Evolutionary conservation across 2,329 filamentous ascomycete species (phyloP).

Genomic region (Metarhizium rileyi): DNA sequence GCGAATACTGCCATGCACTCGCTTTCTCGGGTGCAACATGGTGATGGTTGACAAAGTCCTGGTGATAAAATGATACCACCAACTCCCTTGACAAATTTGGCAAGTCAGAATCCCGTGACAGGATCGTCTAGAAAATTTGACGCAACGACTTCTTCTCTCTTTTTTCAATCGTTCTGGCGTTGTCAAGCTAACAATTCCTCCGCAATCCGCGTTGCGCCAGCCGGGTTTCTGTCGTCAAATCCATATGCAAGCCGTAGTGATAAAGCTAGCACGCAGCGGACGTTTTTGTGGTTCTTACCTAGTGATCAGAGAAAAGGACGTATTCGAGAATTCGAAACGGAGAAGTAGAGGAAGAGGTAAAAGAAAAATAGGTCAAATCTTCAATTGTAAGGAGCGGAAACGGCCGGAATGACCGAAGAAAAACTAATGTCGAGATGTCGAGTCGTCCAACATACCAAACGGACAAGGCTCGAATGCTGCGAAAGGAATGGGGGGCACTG

Average conservation of each 20-base stretch:
- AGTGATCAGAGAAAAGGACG: background rate
- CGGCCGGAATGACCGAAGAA: background rate
- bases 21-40: background rate
- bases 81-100: background rate
- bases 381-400: conserved; percentile 3
- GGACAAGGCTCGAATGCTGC: background rate
- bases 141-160: no score
- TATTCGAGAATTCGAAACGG: background rate
- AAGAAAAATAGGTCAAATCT: background rate
- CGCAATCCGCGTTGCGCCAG: background rate
- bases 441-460: background rate
- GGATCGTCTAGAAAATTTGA: no score
- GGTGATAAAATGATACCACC: background rate
- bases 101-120: no score
- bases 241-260: background rate
- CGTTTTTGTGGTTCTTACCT: background rate
- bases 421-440: conserved; percentile 2
- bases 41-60: background rate
- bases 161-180: no score
- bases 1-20: background rate
- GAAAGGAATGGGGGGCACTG: background rate
- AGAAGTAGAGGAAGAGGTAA: background rate
- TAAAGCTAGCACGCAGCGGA: background rate
- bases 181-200: no score
- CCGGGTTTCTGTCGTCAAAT: background rate